Evolutionary conservation across 73 alveolate species (phyloP).

Genomic region (Paraurostyla sp.): DNA sequence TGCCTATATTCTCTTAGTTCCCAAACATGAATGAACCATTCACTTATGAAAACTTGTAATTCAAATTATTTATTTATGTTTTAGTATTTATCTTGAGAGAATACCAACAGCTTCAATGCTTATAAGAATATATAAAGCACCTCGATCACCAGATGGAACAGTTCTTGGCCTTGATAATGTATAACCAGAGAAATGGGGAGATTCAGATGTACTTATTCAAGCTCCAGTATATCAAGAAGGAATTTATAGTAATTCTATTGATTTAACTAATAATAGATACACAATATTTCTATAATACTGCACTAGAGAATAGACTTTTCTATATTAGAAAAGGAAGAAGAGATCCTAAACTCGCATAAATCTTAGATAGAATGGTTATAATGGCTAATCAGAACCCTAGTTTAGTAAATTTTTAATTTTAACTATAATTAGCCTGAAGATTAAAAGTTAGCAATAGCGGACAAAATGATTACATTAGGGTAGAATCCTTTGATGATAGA

Average conservation of each 20-base stretch:
- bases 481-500: conserved; percentile 73
- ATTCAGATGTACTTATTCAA: conserved; percentile 69
- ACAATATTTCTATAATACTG: conserved; percentile 63
- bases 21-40: conserved; percentile 82
- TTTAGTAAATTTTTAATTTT: background rate
- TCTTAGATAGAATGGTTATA: background rate
- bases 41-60: conserved; percentile 74
- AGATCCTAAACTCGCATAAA: conserved; percentile 45
- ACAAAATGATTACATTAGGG: conserved; percentile 31
- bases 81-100: conserved; percentile 82
- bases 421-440: conserved; percentile 28
- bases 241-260: conserved; percentile 73
- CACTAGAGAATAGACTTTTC: conserved; percentile 63
- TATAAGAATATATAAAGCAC: conserved; percentile 86
- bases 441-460: conserved; percentile 20
- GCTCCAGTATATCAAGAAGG: conserved; percentile 80
- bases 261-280: conserved; percentile 56
- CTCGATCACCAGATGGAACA: conserved; percentile 82
- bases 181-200: conserved; percentile 58
- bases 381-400: conserved; percentile 13
- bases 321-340: conserved; percentile 61
- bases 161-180: conserved; percentile 72
- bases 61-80: background rate
- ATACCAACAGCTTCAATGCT: conserved; percentile 90
- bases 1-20: conserved; percentile 80